Evolutionary conservation across 352 stramenopile species (phyloP).

Genomic region (Phytophthora podocarpi): DNA sequence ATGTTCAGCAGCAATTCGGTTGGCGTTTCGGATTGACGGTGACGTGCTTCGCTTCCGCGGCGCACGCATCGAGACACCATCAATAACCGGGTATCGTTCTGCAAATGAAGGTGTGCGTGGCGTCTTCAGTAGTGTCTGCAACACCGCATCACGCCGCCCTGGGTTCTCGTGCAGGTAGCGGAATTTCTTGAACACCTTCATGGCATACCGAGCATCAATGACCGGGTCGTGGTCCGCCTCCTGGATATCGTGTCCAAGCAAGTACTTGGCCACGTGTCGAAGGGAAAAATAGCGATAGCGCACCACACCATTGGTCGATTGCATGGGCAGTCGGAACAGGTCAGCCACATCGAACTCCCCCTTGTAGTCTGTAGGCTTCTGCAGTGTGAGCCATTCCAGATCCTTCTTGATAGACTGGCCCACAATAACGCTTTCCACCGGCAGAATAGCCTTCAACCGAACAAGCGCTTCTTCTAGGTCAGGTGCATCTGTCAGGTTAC

Average conservation of each 20-base stretch:
- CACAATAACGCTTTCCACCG: conserved; percentile 87
- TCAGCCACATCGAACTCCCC: conserved; percentile 85
- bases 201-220: conserved; percentile 87
- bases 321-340: conserved; percentile 84
- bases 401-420: conserved; percentile 94
- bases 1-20: conserved; percentile 33
- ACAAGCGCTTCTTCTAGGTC: conserved; percentile 77
- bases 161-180: conserved; percentile 81
- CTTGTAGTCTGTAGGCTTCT: conserved; percentile 86
- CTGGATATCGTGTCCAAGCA: conserved; percentile 84
- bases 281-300: conserved; percentile 87
- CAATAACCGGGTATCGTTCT: conserved; percentile 79
- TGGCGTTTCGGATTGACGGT: conserved; percentile 40
- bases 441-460: conserved; percentile 77
- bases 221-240: conserved; percentile 85
- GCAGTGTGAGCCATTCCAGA: conserved; percentile 88
- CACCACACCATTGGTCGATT: conserved; percentile 71
- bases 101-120: conserved; percentile 86
- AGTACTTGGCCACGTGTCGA: conserved; percentile 82
- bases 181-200: conserved; percentile 91
- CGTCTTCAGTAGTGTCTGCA: conserved; percentile 83
- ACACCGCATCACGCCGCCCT: conserved; percentile 73
- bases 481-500: conserved; percentile 67
- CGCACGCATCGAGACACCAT: conserved; percentile 81
- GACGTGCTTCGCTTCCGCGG: conserved; percentile 63